Percentiles rank a stretch among this genome's conserved stretches.
Evolutionary conservation across 805 yeast genomes (phyloP).

Genomic region (Saccharomycopsis synnaedendra): DNA sequence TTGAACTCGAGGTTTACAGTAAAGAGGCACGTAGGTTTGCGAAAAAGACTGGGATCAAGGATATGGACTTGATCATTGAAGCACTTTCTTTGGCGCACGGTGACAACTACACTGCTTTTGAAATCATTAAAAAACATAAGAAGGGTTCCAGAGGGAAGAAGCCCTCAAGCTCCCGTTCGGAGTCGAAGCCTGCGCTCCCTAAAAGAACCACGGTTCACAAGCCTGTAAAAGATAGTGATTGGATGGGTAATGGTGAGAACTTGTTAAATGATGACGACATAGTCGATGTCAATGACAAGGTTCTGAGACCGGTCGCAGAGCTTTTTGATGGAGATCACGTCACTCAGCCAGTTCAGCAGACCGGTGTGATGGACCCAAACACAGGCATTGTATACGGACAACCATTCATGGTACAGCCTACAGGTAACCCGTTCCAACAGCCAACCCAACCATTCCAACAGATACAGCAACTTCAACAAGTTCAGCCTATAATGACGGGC

Average conservation of each 20-base stretch:
- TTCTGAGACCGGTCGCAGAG: slow-evolving; percentile 11
- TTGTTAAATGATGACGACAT: slow-evolving; percentile 12
- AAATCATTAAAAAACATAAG: slow-evolving; percentile 35
- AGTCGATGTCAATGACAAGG: slow-evolving; percentile 6
- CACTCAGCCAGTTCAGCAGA: slow-evolving; percentile 2
- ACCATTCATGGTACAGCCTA: slow-evolving; percentile 1
- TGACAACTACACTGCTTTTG: slow-evolving; percentile 45
- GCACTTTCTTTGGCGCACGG: slow-evolving; percentile 53
- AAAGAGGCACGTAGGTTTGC: slow-evolving; percentile 35
- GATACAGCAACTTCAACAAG: neutral
- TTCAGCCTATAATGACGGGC: slow-evolving; percentile 10
- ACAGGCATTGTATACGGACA: slow-evolving; percentile 10
- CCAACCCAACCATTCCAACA: no score
- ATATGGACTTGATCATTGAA: slow-evolving; percentile 49
- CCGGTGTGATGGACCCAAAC: slow-evolving; percentile 6
- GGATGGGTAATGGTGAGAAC: slow-evolving; percentile 13
- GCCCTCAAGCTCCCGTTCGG: neutral
- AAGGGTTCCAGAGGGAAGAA: slow-evolving; percentile 18
- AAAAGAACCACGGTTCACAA: slow-evolving; percentile 11
- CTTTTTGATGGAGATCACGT: slow-evolving; percentile 14
- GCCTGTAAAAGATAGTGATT: slow-evolving; percentile 9
- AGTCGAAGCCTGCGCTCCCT: slow-evolving; percentile 13
- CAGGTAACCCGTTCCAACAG: slow-evolving; percentile 8
- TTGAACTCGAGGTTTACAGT: slow-evolving; percentile 40
- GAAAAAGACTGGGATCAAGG: slow-evolving; percentile 44